These are phyloP conservation scores for Fusarium bulbicola DNA, from an alignment of 2,329 filamentous ascomycete genomes.

Conservation along the genomic window DNA sequence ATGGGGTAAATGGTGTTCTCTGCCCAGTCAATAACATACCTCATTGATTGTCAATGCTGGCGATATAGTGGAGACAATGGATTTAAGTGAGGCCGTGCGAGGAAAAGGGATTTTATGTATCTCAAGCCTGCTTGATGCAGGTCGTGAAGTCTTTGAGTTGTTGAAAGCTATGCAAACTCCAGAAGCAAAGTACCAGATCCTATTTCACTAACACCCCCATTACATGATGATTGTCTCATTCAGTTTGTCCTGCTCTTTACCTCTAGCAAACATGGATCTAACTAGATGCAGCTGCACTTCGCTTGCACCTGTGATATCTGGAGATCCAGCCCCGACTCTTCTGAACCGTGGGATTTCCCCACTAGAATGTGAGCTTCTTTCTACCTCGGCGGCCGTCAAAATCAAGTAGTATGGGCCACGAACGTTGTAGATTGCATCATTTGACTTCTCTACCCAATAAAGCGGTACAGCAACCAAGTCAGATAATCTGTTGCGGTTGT, in stretches of 20 bases:
- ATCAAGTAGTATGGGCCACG: neutral
- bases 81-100: accelerated
- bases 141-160: neutral
- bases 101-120: too few relatives aligned
- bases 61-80: too few relatives aligned
- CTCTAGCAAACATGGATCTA: neutral
- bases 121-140: too few relatives aligned
- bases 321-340: neutral
- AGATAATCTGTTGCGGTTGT: neutral
- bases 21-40: too few relatives aligned
- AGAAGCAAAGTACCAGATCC: accelerated
- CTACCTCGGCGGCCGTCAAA: too few relatives aligned
- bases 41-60: too few relatives aligned
- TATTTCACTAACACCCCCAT: accelerated
- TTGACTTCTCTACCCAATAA: neutral
- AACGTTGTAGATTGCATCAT: neutral
- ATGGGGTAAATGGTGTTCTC: too few relatives aligned
- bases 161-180: too few relatives aligned
- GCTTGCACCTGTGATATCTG: too few relatives aligned
- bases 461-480: neutral
- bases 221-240: neutral
- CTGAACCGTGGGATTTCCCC: neutral
- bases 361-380: neutral
- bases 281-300: neutral
- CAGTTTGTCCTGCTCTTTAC: neutral